phyloP scores from a whole-genome alignment of 176 grass and related monocot species.

The Oryza nivara region DNA sequence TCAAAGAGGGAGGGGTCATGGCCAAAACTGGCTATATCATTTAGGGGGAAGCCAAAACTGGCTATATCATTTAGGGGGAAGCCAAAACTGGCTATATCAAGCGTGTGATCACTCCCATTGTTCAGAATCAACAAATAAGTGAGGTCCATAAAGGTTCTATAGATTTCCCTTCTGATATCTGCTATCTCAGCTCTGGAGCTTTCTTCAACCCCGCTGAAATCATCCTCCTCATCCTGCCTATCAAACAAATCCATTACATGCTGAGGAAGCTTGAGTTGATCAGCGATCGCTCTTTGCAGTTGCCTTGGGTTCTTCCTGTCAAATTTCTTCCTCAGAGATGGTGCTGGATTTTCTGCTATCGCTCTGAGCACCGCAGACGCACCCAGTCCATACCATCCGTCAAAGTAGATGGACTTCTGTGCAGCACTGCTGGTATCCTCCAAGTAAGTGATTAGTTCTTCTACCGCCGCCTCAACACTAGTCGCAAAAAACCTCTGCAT shows the following conservation, averaged over 20 bases:
- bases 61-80: too few species aligned
- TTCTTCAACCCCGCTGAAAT: too few species aligned
- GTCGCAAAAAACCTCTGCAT: fast-evolving
- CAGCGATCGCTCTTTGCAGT: too few species aligned
- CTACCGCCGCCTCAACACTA: fast-evolving
- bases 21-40: too few species aligned
- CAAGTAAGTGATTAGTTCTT: neutral
- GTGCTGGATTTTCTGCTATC: neutral
- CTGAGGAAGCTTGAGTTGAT: too few species aligned
- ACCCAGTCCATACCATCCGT: neutral
- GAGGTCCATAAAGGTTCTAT: fast-evolving
- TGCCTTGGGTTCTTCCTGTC: neutral
- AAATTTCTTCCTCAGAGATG: neutral
- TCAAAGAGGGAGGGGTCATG: neutral
- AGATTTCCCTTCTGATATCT: too few species aligned
- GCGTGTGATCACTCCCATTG: slow-evolving; percentile 32
- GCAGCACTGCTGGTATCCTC: neutral
- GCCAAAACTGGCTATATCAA: too few species aligned
- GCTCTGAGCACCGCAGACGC: slow-evolving; percentile 17
- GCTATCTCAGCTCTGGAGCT: too few species aligned
- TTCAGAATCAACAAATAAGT: neutral
- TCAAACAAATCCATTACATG: too few species aligned
- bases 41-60: neutral
- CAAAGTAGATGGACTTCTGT: neutral
- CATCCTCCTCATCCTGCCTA: too few species aligned